Evolutionary conservation across 2,329 filamentous ascomycete species (phyloP).

Genomic region (Venturia carpophila): DNA sequence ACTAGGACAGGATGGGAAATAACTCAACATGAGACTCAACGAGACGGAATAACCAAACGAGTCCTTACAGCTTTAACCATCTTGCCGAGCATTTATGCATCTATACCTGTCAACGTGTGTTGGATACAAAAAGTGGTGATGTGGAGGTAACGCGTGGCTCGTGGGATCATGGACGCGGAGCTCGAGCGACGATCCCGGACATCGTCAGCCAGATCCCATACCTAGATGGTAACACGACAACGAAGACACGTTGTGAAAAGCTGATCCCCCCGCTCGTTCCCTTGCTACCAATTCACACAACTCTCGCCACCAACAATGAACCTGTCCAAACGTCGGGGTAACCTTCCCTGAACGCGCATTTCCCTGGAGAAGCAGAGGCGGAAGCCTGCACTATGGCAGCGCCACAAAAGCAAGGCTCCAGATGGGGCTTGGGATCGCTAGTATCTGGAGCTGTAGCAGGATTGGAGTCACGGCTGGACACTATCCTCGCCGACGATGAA

Average conservation of each 20-base stretch:
- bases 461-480: slow-evolving; percentile 87
- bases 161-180: slow-evolving; percentile 1
- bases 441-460: slow-evolving; percentile 86
- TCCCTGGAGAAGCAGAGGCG: not conserved
- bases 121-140: not conserved
- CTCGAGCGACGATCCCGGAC: not conserved
- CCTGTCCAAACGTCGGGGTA: slow-evolving; percentile 19
- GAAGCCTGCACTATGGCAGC: slow-evolving; percentile 19
- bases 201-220: not conserved
- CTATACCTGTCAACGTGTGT: not conserved
- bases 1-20: not conserved
- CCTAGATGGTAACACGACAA: not conserved
- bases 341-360: slow-evolving; percentile 1
- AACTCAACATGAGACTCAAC: not conserved
- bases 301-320: slow-evolving; percentile 17
- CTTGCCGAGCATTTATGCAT: slow-evolving; percentile 5
- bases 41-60: not conserved
- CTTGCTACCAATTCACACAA: not conserved
- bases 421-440: slow-evolving; percentile 44
- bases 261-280: not conserved
- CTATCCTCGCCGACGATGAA: slow-evolving; percentile 75
- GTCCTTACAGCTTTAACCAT: slow-evolving; percentile 17
- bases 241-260: slow-evolving; percentile 13
- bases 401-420: slow-evolving; percentile 14
- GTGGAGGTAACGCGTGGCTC: not conserved